These are phyloP conservation scores for Amanita brunnescens DNA, from an alignment of 768 basidiomycete species.

Conservation along the genomic window DNA sequence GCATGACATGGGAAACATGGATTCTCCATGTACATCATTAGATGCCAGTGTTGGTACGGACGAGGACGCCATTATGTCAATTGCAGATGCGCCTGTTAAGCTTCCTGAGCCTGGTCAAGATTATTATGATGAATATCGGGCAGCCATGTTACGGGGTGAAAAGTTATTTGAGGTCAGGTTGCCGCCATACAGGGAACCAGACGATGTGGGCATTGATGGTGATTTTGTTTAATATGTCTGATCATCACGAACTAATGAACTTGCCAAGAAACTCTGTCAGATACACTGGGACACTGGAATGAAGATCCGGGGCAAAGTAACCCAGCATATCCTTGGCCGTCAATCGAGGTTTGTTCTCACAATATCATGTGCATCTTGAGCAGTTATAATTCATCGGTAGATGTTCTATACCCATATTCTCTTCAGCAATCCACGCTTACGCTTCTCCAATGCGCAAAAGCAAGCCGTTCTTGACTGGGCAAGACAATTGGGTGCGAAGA, in stretches of 20 bases:
- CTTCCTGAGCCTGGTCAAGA: background rate
- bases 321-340: slow-evolving; percentile 7
- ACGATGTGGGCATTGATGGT: background rate
- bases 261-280: background rate
- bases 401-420: slow-evolving; percentile 6
- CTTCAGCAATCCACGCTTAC: slow-evolving; percentile 3
- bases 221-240: background rate
- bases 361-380: background rate
- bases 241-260: background rate
- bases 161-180: background rate
- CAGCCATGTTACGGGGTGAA: background rate
- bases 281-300: background rate
- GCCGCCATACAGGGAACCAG: slow-evolving; percentile 1
- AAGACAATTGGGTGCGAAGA: background rate
- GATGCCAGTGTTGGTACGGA: background rate
- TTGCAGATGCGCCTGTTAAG: background rate
- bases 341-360: slow-evolving; percentile 3
- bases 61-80: background rate
- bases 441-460: slow-evolving; percentile 6
- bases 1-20: background rate
- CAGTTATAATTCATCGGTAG: background rate
- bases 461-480: slow-evolving; percentile 6
- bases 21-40: background rate
- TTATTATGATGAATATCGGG: slow-evolving; percentile 1
- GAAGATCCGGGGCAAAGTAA: background rate